These are phyloP conservation scores for Neoboletus magnificus DNA, from an alignment of 768 basidiomycete genomes.

Conservation along the genomic window DNA sequence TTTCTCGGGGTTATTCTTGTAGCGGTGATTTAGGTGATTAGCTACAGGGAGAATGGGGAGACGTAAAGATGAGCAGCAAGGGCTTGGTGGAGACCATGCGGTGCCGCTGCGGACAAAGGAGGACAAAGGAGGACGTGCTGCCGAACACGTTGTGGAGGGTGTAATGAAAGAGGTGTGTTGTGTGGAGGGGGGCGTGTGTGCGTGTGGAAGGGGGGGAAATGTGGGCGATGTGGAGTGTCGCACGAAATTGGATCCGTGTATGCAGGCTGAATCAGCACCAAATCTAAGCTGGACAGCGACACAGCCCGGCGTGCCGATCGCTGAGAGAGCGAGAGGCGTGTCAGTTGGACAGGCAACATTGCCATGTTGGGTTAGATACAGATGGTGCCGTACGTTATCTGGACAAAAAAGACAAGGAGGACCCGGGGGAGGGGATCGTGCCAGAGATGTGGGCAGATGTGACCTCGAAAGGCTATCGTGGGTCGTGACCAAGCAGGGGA, in stretches of 20 bases:
- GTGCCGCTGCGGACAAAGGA: constrained; percentile 20
- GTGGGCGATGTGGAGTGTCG: not conserved
- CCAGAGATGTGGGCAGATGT: constrained; percentile 25
- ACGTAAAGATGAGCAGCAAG: constrained; percentile 15
- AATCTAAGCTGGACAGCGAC: constrained; percentile 21
- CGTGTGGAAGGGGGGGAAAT: constrained; percentile 2
- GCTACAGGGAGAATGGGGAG: constrained; percentile 5
- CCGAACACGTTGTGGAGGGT: constrained; percentile 22
- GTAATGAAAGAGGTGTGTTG: not conserved
- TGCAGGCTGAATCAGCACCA: constrained; percentile 24
- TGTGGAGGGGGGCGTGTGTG: not conserved
- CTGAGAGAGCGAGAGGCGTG: constrained; percentile 23
- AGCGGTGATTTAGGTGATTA: constrained; percentile 14
- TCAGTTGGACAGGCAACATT: constrained; percentile 34
- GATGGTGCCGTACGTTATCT: constrained; percentile 31
- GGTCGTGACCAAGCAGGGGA: constrained; percentile 15
- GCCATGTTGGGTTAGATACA: constrained; percentile 30
- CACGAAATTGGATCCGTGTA: constrained; percentile 9
- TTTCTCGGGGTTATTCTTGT: not conserved
- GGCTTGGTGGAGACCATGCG: constrained; percentile 20
- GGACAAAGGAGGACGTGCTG: not conserved
- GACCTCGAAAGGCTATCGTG: constrained; percentile 37
- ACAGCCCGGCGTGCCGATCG: constrained; percentile 32
- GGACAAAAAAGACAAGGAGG: constrained; percentile 15
- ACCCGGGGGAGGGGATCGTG: constrained; percentile 7